Evolutionary conservation across 129 eudicot species (phyloP).

Genomic region (Escallonia herrerae): DNA sequence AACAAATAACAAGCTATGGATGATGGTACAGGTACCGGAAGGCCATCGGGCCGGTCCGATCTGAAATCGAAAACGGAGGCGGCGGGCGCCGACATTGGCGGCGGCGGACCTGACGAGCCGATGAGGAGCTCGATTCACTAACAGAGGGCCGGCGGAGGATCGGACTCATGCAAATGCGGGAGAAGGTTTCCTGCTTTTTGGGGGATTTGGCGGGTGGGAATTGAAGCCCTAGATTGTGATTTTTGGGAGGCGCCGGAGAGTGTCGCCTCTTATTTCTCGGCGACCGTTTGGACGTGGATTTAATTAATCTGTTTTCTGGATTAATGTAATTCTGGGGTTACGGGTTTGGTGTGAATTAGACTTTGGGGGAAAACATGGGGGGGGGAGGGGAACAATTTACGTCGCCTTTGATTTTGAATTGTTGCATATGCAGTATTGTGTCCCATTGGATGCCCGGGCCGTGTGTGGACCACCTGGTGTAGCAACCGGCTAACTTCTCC

Average conservation of each 20-base stretch:
- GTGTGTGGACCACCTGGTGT: no score
- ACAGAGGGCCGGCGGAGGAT: slow-evolving; percentile 16
- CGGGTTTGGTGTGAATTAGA: not conserved
- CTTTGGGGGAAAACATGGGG: not conserved
- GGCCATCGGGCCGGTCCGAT: slow-evolving; percentile 18
- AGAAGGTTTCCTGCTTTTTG: not conserved
- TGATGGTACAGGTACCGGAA: not conserved
- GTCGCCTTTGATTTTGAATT: not conserved
- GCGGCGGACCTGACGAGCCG: slow-evolving; percentile 8
- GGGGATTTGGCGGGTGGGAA: slow-evolving; percentile 20
- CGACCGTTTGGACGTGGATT: not conserved
- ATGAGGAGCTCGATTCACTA: slow-evolving; percentile 12
- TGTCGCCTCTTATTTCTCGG: not conserved
- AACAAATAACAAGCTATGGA: not conserved
- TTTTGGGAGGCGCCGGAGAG: not conserved
- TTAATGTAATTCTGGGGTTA: not conserved
- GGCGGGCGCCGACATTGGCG: slow-evolving; percentile 37
- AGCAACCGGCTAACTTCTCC: no score
- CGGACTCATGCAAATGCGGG: slow-evolving; percentile 13
- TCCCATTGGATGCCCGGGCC: no score
- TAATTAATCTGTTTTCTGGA: no score
- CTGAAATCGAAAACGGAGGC: slow-evolving; percentile 18
- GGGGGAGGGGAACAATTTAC: not conserved
- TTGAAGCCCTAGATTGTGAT: slow-evolving; percentile 15
- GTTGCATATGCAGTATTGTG: not conserved